phyloP scores from a whole-genome alignment of 2,329 filamentous ascomycete genomes.

The Periglandula ipomoeae region DNA sequence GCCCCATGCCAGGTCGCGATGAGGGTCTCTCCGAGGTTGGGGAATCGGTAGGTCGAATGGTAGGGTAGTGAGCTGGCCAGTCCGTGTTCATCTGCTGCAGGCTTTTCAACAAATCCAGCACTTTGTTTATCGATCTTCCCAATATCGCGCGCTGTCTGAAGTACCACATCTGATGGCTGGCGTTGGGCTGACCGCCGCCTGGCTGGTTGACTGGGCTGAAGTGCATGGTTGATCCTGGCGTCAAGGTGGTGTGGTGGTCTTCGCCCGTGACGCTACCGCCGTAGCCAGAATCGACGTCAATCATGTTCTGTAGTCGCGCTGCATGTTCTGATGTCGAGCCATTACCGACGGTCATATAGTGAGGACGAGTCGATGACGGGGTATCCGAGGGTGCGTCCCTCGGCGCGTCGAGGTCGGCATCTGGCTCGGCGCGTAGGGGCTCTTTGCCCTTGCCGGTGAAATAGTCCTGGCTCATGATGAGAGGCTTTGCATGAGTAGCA shows the following conservation, averaged over 20 bases:
- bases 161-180: slow-evolving; percentile 89
- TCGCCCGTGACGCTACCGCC: slow-evolving; percentile 69
- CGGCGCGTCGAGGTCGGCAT: slow-evolving; percentile 16
- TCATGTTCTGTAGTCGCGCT: slow-evolving; percentile 66
- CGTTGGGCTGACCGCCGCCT: slow-evolving; percentile 54
- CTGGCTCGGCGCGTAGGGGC: slow-evolving; percentile 24
- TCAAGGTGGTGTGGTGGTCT: slow-evolving; percentile 29
- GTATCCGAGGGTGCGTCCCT: slow-evolving; percentile 15
- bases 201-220: slow-evolving; percentile 36
- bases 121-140: slow-evolving; percentile 78
- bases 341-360: slow-evolving; percentile 82
- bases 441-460: slow-evolving; percentile 45
- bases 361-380: slow-evolving; percentile 34
- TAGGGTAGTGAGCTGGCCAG: slow-evolving; percentile 94
- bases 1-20: slow-evolving; percentile 52
- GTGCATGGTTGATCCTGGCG: slow-evolving; percentile 15
- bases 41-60: slow-evolving; percentile 56
- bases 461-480: slow-evolving; percentile 53
- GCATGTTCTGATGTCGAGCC: slow-evolving; percentile 77
- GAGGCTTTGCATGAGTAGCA: slow-evolving; percentile 22
- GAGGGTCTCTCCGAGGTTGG: slow-evolving; percentile 35
- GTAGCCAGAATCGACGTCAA: slow-evolving; percentile 88
- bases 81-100: slow-evolving; percentile 82
- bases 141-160: slow-evolving; percentile 84
- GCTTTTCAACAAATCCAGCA: slow-evolving; percentile 72